Conservation (phyloP, 225 moss, liverwort and hornwort species). For the Rhytidiadelphus loreus region DNA sequence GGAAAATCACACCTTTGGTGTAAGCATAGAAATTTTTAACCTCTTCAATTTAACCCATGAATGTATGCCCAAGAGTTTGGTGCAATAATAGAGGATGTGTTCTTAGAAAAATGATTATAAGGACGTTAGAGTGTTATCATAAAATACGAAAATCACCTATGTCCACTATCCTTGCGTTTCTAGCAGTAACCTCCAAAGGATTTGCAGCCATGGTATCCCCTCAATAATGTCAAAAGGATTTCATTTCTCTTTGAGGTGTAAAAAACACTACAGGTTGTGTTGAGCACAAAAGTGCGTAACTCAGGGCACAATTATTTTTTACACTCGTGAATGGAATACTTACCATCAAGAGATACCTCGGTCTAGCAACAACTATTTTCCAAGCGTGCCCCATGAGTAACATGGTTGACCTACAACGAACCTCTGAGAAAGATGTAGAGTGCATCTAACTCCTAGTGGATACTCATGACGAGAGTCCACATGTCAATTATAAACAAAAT, state of each 20-base stretch:
- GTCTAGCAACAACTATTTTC: neutral
- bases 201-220: neutral
- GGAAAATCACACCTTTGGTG: neutral
- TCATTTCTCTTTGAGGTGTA: neutral
- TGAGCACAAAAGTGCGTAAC: neutral
- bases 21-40: neutral
- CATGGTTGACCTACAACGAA: neutral
- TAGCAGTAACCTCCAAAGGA: neutral
- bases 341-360: neutral
- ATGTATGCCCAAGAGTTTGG: neutral
- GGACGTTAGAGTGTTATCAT: neutral
- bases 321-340: neutral
- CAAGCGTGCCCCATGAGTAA: neutral
- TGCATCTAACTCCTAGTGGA: neutral
- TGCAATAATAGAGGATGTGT: neutral
- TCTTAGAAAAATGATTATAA: neutral
- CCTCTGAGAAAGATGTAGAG: neutral
- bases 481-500: constrained; percentile 3
- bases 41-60: too few species aligned
- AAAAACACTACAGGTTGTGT: neutral
- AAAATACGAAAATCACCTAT: neutral
- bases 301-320: neutral
- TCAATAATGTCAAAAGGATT: neutral
- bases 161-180: neutral
- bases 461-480: neutral